Percentiles rank a stretch among this genome's conserved stretches.
Conservation (phyloP, 2,329 filamentous ascomycete species). For the Ceratocystis destructans region DNA sequence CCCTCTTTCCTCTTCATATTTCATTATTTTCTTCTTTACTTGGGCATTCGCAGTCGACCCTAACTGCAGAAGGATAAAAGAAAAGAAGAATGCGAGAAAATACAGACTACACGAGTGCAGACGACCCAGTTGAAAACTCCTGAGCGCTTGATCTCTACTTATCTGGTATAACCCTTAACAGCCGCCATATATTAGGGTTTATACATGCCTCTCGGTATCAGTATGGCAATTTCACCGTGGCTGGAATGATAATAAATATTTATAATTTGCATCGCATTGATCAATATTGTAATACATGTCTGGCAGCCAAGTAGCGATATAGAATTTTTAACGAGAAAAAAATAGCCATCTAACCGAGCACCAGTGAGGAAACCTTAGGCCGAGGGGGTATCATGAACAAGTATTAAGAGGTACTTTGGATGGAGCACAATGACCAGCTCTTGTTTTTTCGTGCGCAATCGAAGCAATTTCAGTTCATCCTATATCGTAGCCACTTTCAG, state of each 20-base stretch:
- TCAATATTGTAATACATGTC: no score
- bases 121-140: neutral
- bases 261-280: no score
- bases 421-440: conserved; percentile 76
- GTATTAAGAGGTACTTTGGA: conserved; percentile 61
- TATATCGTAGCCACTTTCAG: conserved; percentile 24
- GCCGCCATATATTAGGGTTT: no score
- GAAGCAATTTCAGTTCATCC: conserved; percentile 64
- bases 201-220: no score
- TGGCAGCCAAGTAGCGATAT: no score
- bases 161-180: no score
- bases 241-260: no score
- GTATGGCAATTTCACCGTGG: no score
- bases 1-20: neutral
- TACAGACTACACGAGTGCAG: neutral
- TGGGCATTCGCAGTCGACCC: neutral
- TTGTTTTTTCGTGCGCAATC: conserved; percentile 70
- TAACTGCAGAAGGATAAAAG: neutral
- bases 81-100: neutral
- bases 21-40: neutral
- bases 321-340: no score
- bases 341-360: neutral
- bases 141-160: neutral
- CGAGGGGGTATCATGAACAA: conserved; percentile 68
- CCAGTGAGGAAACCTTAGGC: conserved; percentile 31